Evolutionary conservation across 805 yeast genomes (phyloP), one percentile per base, ranked within the genome.

Genomic region (Cyberlindnera lachancei): DNA sequence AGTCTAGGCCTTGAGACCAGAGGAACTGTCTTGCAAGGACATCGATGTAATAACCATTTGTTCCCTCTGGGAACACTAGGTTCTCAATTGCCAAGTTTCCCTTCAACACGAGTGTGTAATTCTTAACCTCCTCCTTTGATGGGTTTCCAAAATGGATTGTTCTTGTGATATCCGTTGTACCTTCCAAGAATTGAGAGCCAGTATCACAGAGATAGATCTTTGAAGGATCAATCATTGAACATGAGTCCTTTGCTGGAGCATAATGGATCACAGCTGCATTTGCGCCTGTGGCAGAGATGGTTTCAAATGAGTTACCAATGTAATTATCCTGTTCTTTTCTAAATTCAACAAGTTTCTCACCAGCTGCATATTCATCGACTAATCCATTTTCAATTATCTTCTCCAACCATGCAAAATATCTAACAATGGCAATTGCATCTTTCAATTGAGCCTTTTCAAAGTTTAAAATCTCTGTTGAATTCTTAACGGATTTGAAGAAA

Each of bases 151-250:
- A 80, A 53, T 84, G 90, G 30, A 76, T 58, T 0, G 96, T 86
- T 46, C 98, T 70, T 1, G 98, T 92, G 18, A 90, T 85, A 53
- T 92, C 98, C 0, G 98, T 92, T 0, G 98, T 92, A 9, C 98
- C 98, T 50, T 88, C 95, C 15, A 80, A 55, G 51, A 73, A 90
- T 48, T 92, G 98, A 1, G 92, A 84, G 4, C 98, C 98, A 3
- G 95, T 75, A 55, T 92, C 98, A 38, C 84, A 64, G 40, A 92
- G 63, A 45, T 80, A 87, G 2, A 87, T 70, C 36, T 79, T 71
- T 15, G 69, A 56, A 7, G 80, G 77, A 48, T 82, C 79, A 37
- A 92, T 73, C 36, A 68, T 55, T 2, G 80, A 62, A 33, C 73
- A 69, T 14, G 70, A 64, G 10, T 70, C 78, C 19, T 60, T 59